Percentiles rank a stretch among this genome's conserved stretches.
These are phyloP conservation scores for Dryas octopetala DNA, from an alignment of 306 rosid species.

Conservation along the genomic window DNA sequence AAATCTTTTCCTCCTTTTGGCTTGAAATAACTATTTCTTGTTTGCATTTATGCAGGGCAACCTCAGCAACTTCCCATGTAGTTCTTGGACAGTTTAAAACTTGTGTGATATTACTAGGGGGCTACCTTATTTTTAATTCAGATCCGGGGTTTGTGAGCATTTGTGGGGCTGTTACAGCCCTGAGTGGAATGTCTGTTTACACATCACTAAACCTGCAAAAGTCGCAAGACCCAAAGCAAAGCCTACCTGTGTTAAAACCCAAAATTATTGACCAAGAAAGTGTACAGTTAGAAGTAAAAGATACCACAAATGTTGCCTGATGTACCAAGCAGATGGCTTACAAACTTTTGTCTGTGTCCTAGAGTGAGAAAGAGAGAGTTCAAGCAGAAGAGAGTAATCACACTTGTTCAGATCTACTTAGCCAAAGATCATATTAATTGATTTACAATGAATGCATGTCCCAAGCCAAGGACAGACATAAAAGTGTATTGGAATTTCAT, in stretches of 20 bases:
- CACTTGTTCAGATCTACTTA: not conserved
- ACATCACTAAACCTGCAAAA: constrained; percentile 41
- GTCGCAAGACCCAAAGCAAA: constrained; percentile 29
- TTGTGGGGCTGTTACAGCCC: constrained; percentile 50
- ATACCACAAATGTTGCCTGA: constrained; percentile 27
- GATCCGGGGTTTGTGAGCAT: constrained; percentile 53
- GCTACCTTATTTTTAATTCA: constrained; percentile 46
- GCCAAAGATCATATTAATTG: too few species aligned
- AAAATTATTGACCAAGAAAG: constrained; percentile 17
- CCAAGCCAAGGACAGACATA: too few species aligned
- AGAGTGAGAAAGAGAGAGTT: too few species aligned
- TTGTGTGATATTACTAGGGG: constrained; percentile 68
- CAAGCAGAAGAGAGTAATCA: not conserved
- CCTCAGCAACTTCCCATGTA: constrained; percentile 93
- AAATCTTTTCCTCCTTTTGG: too few species aligned
- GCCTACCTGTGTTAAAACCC: constrained; percentile 26
- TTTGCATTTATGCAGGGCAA: constrained; percentile 62
- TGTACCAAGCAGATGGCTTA: not conserved
- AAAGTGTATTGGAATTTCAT: too few species aligned
- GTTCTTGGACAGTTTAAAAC: constrained; percentile 94
- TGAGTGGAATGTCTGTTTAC: constrained; percentile 53
- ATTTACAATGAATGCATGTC: too few species aligned
- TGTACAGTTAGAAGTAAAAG: constrained; percentile 26
- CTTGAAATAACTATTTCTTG: too few species aligned
- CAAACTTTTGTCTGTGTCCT: not conserved